Percentiles rank a stretch among this genome's conserved stretches.
phyloP scores from a whole-genome alignment of 768 basidiomycete genomes.

The Obba rivulosa region DNA sequence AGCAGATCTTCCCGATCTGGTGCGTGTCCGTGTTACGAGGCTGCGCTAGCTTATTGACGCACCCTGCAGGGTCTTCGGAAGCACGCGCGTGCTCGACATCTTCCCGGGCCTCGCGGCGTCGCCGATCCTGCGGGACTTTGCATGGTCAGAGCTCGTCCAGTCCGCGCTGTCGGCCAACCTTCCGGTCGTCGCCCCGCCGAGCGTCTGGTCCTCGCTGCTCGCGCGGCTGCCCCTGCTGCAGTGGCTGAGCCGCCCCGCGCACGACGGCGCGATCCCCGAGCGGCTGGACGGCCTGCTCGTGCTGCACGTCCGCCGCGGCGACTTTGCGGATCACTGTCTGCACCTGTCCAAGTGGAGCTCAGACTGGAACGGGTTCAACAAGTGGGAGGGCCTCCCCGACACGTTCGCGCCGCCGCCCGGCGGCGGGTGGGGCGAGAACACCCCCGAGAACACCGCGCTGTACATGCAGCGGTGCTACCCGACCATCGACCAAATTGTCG shows the following conservation, averaged over 20 bases:
- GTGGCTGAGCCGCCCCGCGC: slow-evolving; percentile 5
- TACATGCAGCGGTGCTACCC: slow-evolving; percentile 39
- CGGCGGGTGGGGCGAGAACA: slow-evolving; percentile 13
- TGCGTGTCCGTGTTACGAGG: background rate
- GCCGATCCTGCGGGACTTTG: slow-evolving; percentile 44
- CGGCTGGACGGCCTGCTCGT: slow-evolving; percentile 32
- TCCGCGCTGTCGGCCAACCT: slow-evolving; percentile 28
- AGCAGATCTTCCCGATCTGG: slow-evolving; percentile 15
- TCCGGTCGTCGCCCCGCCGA: slow-evolving; percentile 9
- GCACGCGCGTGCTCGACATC: slow-evolving; percentile 21
- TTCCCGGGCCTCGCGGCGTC: slow-evolving; percentile 40
- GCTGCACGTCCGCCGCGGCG: slow-evolving; percentile 49
- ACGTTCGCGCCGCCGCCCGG: slow-evolving; percentile 28
- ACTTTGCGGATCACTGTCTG: slow-evolving; percentile 39
- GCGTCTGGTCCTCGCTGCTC: too few species aligned
- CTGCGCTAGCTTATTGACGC: background rate
- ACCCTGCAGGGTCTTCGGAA: slow-evolving; percentile 16
- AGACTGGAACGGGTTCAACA: slow-evolving; percentile 38
- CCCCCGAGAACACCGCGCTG: slow-evolving; percentile 18
- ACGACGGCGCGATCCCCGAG: slow-evolving; percentile 18
- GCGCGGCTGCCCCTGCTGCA: background rate
- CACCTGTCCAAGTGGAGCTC: slow-evolving; percentile 28
- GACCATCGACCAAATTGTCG: slow-evolving; percentile 32
- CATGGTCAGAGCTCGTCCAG: slow-evolving; percentile 50
- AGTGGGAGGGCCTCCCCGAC: slow-evolving; percentile 35